Percentiles rank a stretch among this genome's conserved stretches.
Conservation (phyloP, 2,329 filamentous ascomycete genomes). For the Aureobasidium lini region DNA sequence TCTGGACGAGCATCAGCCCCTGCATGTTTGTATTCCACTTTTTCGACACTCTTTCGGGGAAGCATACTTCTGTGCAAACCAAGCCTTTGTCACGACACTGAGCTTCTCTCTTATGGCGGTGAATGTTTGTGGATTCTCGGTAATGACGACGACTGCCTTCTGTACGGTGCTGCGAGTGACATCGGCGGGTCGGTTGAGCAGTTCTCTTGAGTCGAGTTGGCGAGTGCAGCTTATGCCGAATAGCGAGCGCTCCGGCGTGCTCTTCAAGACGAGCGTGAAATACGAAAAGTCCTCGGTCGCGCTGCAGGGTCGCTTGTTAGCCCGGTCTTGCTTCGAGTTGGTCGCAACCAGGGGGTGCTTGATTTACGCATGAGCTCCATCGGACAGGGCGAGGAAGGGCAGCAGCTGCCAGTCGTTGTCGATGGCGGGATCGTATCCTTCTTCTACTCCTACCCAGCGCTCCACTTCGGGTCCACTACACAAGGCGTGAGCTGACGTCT, state of each 20-base stretch:
- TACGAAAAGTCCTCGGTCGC: slow-evolving; percentile 96
- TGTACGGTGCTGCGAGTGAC: slow-evolving; percentile 97
- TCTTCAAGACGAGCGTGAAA: slow-evolving; percentile 67
- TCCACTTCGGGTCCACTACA: slow-evolving; percentile 82
- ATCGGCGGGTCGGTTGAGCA: slow-evolving; percentile 73
- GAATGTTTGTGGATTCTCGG: slow-evolving; percentile 82
- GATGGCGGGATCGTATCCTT: slow-evolving; percentile 67
- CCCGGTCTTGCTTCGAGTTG: not conserved
- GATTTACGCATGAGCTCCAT: slow-evolving; percentile 85
- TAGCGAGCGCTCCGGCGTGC: slow-evolving; percentile 61
- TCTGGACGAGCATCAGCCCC: slow-evolving; percentile 27
- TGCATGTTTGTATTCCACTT: not conserved
- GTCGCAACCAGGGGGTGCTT: not conserved
- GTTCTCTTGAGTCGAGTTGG: slow-evolving; percentile 71
- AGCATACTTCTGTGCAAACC: slow-evolving; percentile 76
- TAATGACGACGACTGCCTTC: slow-evolving; percentile 94
- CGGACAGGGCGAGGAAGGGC: slow-evolving; percentile 93
- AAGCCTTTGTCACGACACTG: slow-evolving; percentile 83
- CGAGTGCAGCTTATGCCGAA: slow-evolving; percentile 95
- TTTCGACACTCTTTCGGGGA: not conserved
- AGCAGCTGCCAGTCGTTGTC: slow-evolving; percentile 87
- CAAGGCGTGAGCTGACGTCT: slow-evolving; percentile 14
- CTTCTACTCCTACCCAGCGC: slow-evolving; percentile 72
- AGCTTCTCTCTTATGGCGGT: slow-evolving; percentile 85
- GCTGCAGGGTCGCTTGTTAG: slow-evolving; percentile 35